A percentile compares a stretch with the other conserved stretches of the same genome.
These are phyloP conservation scores for Pseudogymnoascus sp. DNA, from an alignment of 2,329 filamentous ascomycete species.

Conservation along the genomic window DNA sequence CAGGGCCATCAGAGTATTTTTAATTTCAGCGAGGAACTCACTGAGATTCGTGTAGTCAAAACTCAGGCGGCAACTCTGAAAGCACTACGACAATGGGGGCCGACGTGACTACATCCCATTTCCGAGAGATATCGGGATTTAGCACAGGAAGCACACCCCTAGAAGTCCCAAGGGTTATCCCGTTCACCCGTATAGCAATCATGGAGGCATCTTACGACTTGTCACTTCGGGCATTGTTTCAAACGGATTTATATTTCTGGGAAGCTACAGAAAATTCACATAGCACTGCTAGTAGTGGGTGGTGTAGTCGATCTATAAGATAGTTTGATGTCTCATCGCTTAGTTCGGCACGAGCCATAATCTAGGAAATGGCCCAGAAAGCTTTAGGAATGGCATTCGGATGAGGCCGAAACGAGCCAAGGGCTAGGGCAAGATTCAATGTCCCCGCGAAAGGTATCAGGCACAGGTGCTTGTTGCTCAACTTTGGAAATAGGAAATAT, in stretches of 20 bases:
- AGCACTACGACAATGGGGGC: not conserved
- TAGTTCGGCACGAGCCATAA: too few relatives aligned
- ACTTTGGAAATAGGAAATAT: not conserved
- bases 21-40: not conserved
- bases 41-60: not conserved
- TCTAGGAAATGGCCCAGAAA: too few relatives aligned
- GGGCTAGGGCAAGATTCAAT: not conserved
- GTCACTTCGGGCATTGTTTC: not conserved
- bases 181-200: not conserved
- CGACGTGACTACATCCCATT: not conserved
- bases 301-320: too few relatives aligned
- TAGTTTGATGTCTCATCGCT: too few relatives aligned
- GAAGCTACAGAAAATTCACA: not conserved
- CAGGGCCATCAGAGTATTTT: not conserved
- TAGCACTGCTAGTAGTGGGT: not conserved
- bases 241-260: not conserved
- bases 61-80: not conserved
- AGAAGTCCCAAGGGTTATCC: not conserved
- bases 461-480: not conserved
- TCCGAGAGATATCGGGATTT: not conserved
- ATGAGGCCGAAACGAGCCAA: not conserved
- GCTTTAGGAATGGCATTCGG: not conserved
- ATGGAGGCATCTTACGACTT: not conserved
- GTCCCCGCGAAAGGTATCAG: not conserved
- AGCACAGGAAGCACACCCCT: not conserved